phyloP scores from a whole-genome alignment of 495 filamentous ascomycete genomes.

The Penicillium silybi region DNA sequence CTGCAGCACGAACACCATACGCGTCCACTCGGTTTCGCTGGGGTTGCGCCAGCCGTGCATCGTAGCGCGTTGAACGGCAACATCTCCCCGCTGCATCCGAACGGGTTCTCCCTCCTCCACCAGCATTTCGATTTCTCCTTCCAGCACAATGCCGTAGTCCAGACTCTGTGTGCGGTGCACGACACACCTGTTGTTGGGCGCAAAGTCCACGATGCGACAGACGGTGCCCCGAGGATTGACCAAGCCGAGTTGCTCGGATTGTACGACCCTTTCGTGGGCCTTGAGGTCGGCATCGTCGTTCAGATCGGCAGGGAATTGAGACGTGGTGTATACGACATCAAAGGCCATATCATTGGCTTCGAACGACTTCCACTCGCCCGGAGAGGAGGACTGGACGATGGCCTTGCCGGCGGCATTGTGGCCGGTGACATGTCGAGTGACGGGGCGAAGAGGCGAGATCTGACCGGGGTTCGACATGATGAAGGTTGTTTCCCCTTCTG shows the following conservation, averaged over 20 bases:
- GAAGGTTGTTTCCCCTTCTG: not conserved
- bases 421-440: conserved; percentile 39
- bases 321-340: conserved; percentile 49
- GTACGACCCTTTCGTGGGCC: conserved; percentile 33
- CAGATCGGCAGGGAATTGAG: conserved; percentile 52
- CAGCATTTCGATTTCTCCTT: conserved; percentile 73
- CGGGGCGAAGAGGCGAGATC: conserved; percentile 26
- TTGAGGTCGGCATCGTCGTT: conserved; percentile 45
- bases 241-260: conserved; percentile 35
- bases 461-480: conserved; percentile 17
- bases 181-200: conserved; percentile 55
- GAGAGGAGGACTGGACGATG: conserved; percentile 26
- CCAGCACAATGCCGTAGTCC: conserved; percentile 75
- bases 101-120: conserved; percentile 60
- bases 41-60: conserved; percentile 44
- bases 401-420: conserved; percentile 33
- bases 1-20: conserved; percentile 59
- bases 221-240: conserved; percentile 51
- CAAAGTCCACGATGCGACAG: conserved; percentile 60
- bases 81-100: conserved; percentile 63
- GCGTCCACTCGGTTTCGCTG: conserved; percentile 44
- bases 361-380: conserved; percentile 15
- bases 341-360: conserved; percentile 24
- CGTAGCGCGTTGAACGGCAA: conserved; percentile 61
- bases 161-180: conserved; percentile 71